Conservation (phyloP, 371 early-diverging fungal species). For the Nematocida ironsii region DNA sequence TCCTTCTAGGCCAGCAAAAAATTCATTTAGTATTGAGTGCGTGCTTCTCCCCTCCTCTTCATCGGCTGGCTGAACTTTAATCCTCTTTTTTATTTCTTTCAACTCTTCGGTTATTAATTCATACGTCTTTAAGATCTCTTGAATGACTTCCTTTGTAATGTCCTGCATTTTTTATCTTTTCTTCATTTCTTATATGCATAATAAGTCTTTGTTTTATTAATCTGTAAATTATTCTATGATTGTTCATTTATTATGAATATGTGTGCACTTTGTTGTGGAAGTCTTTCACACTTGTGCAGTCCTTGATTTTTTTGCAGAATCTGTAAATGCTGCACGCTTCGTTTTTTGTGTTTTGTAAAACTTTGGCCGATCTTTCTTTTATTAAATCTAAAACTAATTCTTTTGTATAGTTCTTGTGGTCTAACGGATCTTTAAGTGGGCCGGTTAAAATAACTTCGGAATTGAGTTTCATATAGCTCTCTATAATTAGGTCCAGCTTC, state of each 20-base stretch:
- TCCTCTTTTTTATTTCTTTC: constrained; percentile 20
- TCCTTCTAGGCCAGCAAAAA: constrained; percentile 19
- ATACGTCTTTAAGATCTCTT: constrained; percentile 34
- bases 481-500: neutral
- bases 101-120: neutral
- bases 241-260: neutral
- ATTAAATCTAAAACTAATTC: neutral
- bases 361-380: neutral
- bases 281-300: neutral
- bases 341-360: neutral
- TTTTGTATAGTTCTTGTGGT: neutral
- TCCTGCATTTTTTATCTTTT: constrained; percentile 6
- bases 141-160: constrained; percentile 19
- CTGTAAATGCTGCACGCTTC: neutral
- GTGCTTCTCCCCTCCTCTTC: constrained; percentile 13
- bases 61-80: neutral
- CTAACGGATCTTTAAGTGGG: neutral
- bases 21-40: constrained; percentile 30
- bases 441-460: neutral
- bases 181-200: neutral
- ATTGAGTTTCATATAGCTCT: neutral
- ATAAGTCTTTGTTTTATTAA: neutral
- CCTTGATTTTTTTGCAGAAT: neutral
- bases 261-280: neutral
- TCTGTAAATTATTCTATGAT: neutral